These are phyloP conservation scores for Pythium folliculosum DNA, from an alignment of 352 stramenopile genomes.

Conservation along the genomic window DNA sequence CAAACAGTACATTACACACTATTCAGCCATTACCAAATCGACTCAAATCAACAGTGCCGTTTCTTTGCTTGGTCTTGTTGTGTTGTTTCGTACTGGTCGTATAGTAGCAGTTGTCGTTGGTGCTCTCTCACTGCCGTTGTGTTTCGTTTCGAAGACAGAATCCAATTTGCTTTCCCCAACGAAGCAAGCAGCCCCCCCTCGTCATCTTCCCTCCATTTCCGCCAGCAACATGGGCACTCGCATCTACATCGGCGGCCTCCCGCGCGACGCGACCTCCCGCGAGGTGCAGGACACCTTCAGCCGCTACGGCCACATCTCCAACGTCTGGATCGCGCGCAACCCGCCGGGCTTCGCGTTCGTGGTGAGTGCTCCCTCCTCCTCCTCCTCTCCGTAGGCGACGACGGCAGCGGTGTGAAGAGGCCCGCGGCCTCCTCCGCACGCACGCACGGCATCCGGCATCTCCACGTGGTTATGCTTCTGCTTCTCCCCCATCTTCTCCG, in stretches of 20 bases:
- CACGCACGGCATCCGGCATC: not conserved
- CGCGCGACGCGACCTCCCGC: conserved; percentile 74
- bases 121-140: conserved; percentile 1
- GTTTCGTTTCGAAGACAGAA: conserved; percentile 22
- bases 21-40: conserved; percentile 20
- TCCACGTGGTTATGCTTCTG: conserved; percentile 10
- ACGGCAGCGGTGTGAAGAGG: conserved; percentile 23
- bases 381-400: conserved; percentile 15
- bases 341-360: conserved; percentile 88
- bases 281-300: conserved; percentile 84
- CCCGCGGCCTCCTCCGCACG: conserved; percentile 10
- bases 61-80: no score
- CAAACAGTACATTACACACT: not conserved
- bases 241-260: conserved; percentile 83
- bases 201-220: not conserved
- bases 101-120: conserved; percentile 12
- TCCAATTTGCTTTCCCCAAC: conserved; percentile 19
- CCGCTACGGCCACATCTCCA: conserved; percentile 84
- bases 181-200: conserved; percentile 11
- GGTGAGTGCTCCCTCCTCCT: conserved; percentile 61
- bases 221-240: conserved; percentile 66
- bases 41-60: no score
- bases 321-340: conserved; percentile 88
- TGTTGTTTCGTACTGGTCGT: conserved; percentile 3
- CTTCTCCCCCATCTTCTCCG: conserved; percentile 1